Percentiles rank a stretch among this genome's conserved stretches.
phyloP scores from a whole-genome alignment of 208 protist species.

The Trypanosoma rangeli region DNA sequence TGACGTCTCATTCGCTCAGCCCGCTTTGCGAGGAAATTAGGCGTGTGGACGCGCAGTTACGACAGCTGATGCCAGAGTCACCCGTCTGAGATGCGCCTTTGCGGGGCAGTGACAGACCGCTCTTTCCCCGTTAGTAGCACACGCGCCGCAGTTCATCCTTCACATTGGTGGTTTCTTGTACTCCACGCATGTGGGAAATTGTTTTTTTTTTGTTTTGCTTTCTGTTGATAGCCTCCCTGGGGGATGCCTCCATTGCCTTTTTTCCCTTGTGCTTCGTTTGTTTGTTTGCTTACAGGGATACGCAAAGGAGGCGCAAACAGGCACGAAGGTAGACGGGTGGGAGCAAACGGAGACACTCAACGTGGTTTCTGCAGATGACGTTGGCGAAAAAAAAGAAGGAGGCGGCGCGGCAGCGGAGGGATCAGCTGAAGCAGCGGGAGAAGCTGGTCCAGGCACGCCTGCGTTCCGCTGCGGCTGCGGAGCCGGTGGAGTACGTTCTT shows the following conservation, averaged over 20 bases:
- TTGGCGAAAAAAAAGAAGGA: constrained; percentile 28
- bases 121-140: neutral
- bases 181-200: neutral
- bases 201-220: neutral
- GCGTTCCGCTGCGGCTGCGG: constrained; percentile 22
- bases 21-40: constrained; percentile 9
- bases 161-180: neutral
- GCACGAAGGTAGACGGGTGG: too few species aligned
- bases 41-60: constrained; percentile 9
- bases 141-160: neutral
- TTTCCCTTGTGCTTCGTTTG: neutral
- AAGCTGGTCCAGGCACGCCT: constrained; percentile 43
- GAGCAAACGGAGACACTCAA: constrained; percentile 1
- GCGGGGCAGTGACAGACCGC: neutral
- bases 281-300: neutral
- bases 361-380: constrained; percentile 1
- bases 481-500: constrained; percentile 51
- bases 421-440: constrained; percentile 40
- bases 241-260: neutral
- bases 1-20: constrained; percentile 10
- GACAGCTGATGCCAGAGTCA: neutral
- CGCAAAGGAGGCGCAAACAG: neutral
- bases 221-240: neutral
- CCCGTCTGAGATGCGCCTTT: neutral
- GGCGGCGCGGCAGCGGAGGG: constrained; percentile 38